Evolutionary conservation across 257 asterid species (phyloP), one percentile per base, ranked within the genome.

Genomic region (Coffea canephora): DNA sequence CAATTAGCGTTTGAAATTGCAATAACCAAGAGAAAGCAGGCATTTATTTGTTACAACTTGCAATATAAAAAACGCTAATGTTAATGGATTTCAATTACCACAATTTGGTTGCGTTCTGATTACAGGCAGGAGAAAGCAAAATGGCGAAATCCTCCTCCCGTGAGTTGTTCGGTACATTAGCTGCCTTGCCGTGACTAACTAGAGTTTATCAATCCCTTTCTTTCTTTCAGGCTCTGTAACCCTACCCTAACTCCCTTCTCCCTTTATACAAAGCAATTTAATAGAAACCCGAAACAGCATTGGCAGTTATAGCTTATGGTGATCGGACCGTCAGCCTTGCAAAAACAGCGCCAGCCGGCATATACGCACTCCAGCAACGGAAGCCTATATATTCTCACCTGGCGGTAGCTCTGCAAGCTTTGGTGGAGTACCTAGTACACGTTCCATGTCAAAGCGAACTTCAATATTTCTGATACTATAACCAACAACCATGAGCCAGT

Each of bases 401-500:
- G 99, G 96, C 79, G 98, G 99, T 52, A 94, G 97, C 88, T 96
- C 97, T 4, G 98, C 97, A 36, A 86, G 90, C 88, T 92, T 96
- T 45, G 93, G 88, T 25, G 95, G 87, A 73, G 91, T 78, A 54
- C 97, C 99, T n/a, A 96, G 92, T 27, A 94, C 95, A 23, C 96
- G 90, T 87, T 96, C 98, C 98, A 96, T 96, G 84, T 96, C 99
- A 66, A 92, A 92, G 45, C 97, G 97, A 52, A 96, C 99, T 85
- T 96, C 99, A 74, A 96, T 96, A 65, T 96, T 96, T 43, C 98
- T 91, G 74, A 96, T 89, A 62, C 99, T 89, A 76, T 96, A 96
- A 54, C 99, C 99, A 83, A 96, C 99, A 86, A 96, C 97, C 99
- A 96, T 96, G 39, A 96, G 98, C 99, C 99, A 96, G 84, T 88